phyloP scores from a whole-genome alignment of 2,329 filamentous ascomycete genomes.

The Botryosphaeria dothidea region DNA sequence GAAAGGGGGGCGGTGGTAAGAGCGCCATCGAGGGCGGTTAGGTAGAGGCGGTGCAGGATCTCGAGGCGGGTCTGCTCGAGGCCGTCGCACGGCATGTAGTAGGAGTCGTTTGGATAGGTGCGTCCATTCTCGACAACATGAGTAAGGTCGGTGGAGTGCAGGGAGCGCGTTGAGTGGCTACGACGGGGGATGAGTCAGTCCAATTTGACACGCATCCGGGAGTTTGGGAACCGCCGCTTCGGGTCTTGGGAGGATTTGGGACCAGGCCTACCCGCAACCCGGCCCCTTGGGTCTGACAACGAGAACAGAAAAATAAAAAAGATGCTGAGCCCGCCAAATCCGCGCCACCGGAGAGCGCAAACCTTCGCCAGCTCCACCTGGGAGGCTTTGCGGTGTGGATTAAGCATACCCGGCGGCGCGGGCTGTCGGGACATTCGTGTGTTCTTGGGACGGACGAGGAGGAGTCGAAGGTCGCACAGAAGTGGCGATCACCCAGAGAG shows the following conservation, averaged over 20 bases:
- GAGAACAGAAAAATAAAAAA: neutral
- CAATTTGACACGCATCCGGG: conserved; percentile 1
- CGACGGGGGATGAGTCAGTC: conserved; percentile 2
- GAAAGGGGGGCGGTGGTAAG: conserved; percentile 37
- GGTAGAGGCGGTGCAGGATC: conserved; percentile 64
- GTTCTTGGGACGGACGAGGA: neutral
- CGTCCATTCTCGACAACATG: conserved; percentile 63
- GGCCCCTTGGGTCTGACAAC: neutral
- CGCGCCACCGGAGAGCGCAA: neutral
- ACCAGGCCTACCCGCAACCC: neutral
- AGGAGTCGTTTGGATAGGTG: conserved; percentile 61
- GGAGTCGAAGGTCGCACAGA: neutral
- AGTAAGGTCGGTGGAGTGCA: conserved; percentile 52
- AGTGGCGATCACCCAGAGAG: neutral
- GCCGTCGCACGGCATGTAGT: conserved; percentile 68
- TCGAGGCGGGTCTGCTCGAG: conserved; percentile 64
- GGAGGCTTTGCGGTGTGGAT: neutral
- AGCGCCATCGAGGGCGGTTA: conserved; percentile 40
- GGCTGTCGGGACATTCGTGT: neutral
- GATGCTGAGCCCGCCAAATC: neutral
- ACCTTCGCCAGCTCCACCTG: neutral
- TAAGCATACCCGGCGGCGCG: neutral
- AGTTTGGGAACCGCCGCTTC: conserved; percentile 12
- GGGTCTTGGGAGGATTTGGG: conserved; percentile 10
- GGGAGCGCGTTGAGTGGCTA: conserved; percentile 35